A percentile compares a stretch with the other conserved stretches of the same genome.
Conservation (phyloP, 2,329 filamentous ascomycete genomes). For the Paraphoma sp. region DNA sequence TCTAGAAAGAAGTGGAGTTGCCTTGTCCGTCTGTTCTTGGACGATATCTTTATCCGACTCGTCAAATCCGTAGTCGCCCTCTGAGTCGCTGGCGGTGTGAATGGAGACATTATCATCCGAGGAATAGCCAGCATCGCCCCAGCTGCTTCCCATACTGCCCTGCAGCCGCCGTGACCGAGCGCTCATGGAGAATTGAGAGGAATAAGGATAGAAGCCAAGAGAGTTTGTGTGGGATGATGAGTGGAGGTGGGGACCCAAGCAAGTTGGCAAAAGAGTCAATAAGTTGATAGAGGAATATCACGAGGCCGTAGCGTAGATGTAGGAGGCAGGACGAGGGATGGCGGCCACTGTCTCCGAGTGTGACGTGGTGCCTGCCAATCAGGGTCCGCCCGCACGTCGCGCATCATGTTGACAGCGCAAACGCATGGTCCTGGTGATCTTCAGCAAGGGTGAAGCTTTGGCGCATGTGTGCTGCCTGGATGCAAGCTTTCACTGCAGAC, state of each 20-base stretch:
- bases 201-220: neutral
- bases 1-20: constrained; percentile 21
- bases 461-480: neutral
- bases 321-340: constrained; percentile 26
- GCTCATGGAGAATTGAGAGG: constrained; percentile 16
- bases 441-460: neutral
- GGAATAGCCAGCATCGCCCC: constrained; percentile 40
- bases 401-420: neutral
- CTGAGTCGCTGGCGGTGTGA: constrained; percentile 30
- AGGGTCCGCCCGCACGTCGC: constrained; percentile 12
- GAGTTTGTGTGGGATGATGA: neutral
- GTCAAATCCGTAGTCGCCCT: constrained; percentile 34
- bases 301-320: constrained; percentile 7
- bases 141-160: constrained; percentile 42
- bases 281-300: constrained; percentile 1
- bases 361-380: constrained; percentile 41
- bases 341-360: constrained; percentile 29
- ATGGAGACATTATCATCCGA: constrained; percentile 35
- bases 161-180: constrained; percentile 22
- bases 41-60: constrained; percentile 24
- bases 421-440: neutral
- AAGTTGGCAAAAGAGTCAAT: neutral
- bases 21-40: constrained; percentile 18
- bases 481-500: neutral
- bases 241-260: neutral